Conservation (phyloP, 31 red algal species). For the Odonthalia washingtoniensis region DNA sequence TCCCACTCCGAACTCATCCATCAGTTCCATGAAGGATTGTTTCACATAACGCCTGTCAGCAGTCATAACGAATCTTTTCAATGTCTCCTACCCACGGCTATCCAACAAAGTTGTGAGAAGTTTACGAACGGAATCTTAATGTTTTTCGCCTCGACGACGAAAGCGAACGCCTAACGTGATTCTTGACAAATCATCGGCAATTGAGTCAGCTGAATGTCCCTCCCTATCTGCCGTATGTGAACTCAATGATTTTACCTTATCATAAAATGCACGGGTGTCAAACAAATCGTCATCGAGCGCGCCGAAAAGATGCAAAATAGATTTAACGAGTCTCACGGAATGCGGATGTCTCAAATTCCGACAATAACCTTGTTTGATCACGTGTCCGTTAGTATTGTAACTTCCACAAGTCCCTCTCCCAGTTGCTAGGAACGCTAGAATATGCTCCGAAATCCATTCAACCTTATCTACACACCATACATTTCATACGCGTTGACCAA, state of each 20-base stretch:
- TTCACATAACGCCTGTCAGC: too few relatives aligned
- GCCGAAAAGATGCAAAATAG: neutral
- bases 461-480: neutral
- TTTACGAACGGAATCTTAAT: neutral
- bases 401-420: neutral
- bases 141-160: conserved; percentile 1
- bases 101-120: neutral
- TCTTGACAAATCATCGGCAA: neutral
- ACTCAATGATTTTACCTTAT: conserved; percentile 3
- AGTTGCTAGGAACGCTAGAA: neutral
- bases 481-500: neutral
- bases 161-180: neutral
- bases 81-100: neutral
- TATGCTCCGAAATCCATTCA: neutral
- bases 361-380: neutral
- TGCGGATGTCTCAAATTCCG: neutral
- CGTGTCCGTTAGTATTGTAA: neutral
- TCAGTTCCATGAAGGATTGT: too few relatives aligned
- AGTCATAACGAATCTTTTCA: too few relatives aligned
- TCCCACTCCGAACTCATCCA: too few relatives aligned
- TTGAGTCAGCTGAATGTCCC: too few relatives aligned
- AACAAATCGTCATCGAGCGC: too few relatives aligned
- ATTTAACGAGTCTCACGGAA: neutral
- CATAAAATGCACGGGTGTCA: neutral
- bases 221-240: neutral